Base-by-base conservation (phyloP, 306 rosid genomes). In the Notholithocarpus densiflorus region DNA sequence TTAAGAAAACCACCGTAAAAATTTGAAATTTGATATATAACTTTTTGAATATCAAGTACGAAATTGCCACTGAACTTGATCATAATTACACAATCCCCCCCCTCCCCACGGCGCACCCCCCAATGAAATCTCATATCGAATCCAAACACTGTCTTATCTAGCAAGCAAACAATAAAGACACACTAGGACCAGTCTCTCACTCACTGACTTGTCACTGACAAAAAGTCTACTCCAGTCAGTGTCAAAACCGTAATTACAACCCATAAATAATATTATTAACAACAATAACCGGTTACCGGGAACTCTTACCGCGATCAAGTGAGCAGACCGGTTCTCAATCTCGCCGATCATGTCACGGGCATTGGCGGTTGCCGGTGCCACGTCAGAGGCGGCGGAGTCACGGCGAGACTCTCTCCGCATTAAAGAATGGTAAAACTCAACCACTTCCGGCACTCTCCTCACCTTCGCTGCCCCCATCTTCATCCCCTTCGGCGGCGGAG, bases 321-420 rank as follows among this genome's bases (percentile, higher is more conserved):
- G 88, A 59, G 97, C 60, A 1, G 99, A 96, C n/a, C 99, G 98
- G 85, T 96, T 96, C 90, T 93, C 99, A n/a, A 96, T 96, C 90
- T 96, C 99, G 55, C 98, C 99, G 90, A 96, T 96, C 99, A 96
- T 96, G 86, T 93, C 97, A 5, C 99, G 98, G 23, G 99, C 85
- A 37, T 87, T 96, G 56, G 96, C 83, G 52, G 93, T 85, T 11
- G 90, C 75, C 82, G 90, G 89, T 0, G 72, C 84, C 68, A 90
- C 98, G 10, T 82, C 34, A 13, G 19, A 64, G 21, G 88, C 82
- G 65, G 86, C 55, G 76, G 89, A 72, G 3, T 96, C 98, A 29
- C 90, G 86, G 57, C 98, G 83, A 0, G 97, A 88, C 52, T 96
- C 99, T 56, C 99, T 89, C 56, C 99, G 84, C 99, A 93, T 96